Evolutionary conservation across 805 yeast genomes (phyloP).

Genomic region (Nakazawaea peltata): DNA sequence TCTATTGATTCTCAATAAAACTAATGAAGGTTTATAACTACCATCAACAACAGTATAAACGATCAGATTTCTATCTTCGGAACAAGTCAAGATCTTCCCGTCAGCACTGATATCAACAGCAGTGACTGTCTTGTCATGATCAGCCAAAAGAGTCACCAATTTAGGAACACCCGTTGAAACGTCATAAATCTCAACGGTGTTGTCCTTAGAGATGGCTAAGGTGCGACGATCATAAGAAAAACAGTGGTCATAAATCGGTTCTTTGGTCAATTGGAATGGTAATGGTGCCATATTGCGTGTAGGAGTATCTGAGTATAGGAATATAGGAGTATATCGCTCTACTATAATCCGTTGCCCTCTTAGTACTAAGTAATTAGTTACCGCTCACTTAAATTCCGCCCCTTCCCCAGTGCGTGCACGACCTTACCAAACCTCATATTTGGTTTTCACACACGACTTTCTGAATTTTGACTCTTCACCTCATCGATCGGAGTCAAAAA

Average conservation of each 20-base stretch:
- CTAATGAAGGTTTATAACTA: constrained; percentile 77
- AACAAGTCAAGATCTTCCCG: constrained; percentile 91
- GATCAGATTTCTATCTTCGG: constrained; percentile 95
- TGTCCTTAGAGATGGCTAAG: constrained; percentile 79
- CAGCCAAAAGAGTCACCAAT: constrained; percentile 58
- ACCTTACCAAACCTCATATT: too few species aligned
- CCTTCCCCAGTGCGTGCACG: too few species aligned
- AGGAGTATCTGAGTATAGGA: too few species aligned
- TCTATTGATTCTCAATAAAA: constrained; percentile 82
- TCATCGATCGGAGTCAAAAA: too few species aligned
- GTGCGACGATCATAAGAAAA: constrained; percentile 57
- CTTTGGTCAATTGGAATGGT: constrained; percentile 63
- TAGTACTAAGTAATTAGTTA: too few species aligned
- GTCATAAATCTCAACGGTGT: constrained; percentile 66
- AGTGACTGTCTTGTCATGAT: constrained; percentile 91
- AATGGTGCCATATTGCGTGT: constrained; percentile 29
- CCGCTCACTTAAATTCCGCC: too few species aligned
- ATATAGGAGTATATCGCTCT: constrained; percentile 29
- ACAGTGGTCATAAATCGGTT: constrained; percentile 87
- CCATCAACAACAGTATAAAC: constrained; percentile 74
- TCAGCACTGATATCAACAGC: constrained; percentile 86
- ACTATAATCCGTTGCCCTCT: too few species aligned
- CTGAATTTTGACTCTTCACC: too few species aligned
- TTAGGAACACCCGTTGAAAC: constrained; percentile 49
- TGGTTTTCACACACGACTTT: too few species aligned